Conservation (phyloP, 768 basidiomycete species). For the Kondoa malvinella region DNA sequence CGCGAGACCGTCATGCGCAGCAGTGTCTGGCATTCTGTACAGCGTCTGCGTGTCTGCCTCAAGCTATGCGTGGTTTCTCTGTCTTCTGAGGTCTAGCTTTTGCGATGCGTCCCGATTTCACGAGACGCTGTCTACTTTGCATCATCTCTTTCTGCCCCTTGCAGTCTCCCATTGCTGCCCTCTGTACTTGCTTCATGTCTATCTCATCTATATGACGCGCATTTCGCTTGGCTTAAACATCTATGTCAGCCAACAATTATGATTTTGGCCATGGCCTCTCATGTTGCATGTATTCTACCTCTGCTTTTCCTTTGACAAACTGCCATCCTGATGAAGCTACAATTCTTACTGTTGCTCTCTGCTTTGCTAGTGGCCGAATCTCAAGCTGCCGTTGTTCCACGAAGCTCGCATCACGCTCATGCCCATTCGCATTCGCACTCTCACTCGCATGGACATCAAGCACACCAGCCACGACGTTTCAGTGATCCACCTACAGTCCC, state of each 20-base stretch:
- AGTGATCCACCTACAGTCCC: background rate
- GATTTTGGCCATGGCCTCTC: background rate
- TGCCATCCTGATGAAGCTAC: background rate
- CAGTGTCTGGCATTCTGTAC: no score
- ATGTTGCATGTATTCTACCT: background rate
- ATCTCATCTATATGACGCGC: background rate
- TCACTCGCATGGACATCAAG: background rate
- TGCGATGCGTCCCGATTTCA: no score
- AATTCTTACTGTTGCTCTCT: background rate
- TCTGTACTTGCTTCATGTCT: no score
- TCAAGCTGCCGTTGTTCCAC: background rate
- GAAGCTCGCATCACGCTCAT: background rate
- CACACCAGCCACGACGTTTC: no score
- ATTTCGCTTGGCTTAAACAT: background rate
- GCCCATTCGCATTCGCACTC: background rate
- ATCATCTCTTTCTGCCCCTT: no score
- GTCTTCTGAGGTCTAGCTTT: no score
- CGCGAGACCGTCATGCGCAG: no score
- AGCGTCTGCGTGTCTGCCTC: no score
- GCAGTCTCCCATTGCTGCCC: no score
- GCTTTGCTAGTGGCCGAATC: background rate
- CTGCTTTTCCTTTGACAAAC: background rate
- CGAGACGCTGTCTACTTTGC: no score
- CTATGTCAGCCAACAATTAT: background rate
- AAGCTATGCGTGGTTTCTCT: no score